Evolutionary conservation across 495 filamentous ascomycete genomes (phyloP).

Genomic region (Choiromyces venosus): DNA sequence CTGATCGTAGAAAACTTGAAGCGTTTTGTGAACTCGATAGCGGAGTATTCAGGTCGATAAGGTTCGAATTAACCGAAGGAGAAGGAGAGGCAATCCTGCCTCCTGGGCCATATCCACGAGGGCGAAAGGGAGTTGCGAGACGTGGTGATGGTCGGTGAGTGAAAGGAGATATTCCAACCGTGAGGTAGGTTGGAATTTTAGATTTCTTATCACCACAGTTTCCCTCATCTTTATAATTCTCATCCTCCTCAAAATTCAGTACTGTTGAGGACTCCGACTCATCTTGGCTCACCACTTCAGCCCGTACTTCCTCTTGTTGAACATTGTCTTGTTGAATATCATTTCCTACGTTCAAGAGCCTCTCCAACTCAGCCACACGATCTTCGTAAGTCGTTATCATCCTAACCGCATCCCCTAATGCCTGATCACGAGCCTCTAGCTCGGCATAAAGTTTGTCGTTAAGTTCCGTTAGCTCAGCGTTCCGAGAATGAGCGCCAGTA

Average conservation of each 20-base stretch:
- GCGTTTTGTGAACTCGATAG: slow-evolving; percentile 6
- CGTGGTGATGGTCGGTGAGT: slow-evolving; percentile 8
- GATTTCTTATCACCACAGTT: background rate
- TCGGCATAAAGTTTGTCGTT: slow-evolving; percentile 66
- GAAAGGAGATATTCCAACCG: slow-evolving; percentile 32
- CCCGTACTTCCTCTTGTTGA: background rate
- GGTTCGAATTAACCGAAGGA: slow-evolving; percentile 20
- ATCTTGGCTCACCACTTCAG: background rate
- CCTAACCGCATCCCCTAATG: slow-evolving; percentile 72
- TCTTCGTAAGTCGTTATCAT: slow-evolving; percentile 72
- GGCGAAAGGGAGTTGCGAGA: slow-evolving; percentile 12
- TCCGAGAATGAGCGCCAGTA: slow-evolving; percentile 32
- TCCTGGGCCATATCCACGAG: slow-evolving; percentile 4
- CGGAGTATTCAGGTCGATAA: slow-evolving; percentile 30
- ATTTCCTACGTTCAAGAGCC: background rate
- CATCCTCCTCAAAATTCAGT: background rate
- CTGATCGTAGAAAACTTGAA: slow-evolving; percentile 9
- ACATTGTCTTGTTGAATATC: slow-evolving; percentile 7
- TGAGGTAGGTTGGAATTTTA: slow-evolving; percentile 2
- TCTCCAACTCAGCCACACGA: slow-evolving; percentile 54
- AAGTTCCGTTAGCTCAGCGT: slow-evolving; percentile 48
- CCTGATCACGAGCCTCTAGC: slow-evolving; percentile 69
- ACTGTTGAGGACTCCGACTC: background rate
- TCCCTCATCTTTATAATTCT: background rate
- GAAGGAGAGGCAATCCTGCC: slow-evolving; percentile 17